phyloP scores from a whole-genome alignment of 1,139 yeast genomes.

The Citeromyces hawaiiensis region DNA sequence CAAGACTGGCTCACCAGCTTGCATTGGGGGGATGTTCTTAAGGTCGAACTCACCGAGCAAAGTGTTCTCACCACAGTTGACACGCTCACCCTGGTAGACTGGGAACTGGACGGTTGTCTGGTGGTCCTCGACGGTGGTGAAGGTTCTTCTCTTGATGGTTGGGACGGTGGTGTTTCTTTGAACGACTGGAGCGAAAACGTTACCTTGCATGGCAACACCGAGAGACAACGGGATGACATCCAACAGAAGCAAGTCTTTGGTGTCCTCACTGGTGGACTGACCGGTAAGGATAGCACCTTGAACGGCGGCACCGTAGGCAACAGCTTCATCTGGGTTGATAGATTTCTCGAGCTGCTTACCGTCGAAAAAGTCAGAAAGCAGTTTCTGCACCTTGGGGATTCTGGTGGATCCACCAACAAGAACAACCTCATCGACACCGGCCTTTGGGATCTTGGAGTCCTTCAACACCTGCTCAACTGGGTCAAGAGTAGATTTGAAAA shows the following conservation, averaged over 20 bases:
- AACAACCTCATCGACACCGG: slow-evolving; percentile 88
- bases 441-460: slow-evolving; percentile 87
- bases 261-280: slow-evolving; percentile 72
- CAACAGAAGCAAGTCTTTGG: slow-evolving; percentile 38
- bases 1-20: slow-evolving; percentile 69
- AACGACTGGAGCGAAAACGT: slow-evolving; percentile 51
- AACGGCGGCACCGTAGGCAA: slow-evolving; percentile 65
- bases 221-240: slow-evolving; percentile 47
- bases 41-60: slow-evolving; percentile 91
- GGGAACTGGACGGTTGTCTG: slow-evolving; percentile 54
- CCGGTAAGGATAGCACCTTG: slow-evolving; percentile 91
- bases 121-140: slow-evolving; percentile 52
- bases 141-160: slow-evolving; percentile 47
- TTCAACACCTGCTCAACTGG: slow-evolving; percentile 97
- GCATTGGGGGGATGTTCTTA: slow-evolving; percentile 79
- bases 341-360: slow-evolving; percentile 62
- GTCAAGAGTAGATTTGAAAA: slow-evolving; percentile 91
- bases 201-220: slow-evolving; percentile 56
- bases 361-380: slow-evolving; percentile 94
- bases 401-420: slow-evolving; percentile 99
- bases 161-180: slow-evolving; percentile 55
- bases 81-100: slow-evolving; percentile 90
- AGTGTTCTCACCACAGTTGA: slow-evolving; percentile 91
- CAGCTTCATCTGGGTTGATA: slow-evolving; percentile 49
- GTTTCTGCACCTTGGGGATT: slow-evolving; percentile 97